Conservation (phyloP, 768 basidiomycete genomes). For the Tephrocybe sp. region DNA sequence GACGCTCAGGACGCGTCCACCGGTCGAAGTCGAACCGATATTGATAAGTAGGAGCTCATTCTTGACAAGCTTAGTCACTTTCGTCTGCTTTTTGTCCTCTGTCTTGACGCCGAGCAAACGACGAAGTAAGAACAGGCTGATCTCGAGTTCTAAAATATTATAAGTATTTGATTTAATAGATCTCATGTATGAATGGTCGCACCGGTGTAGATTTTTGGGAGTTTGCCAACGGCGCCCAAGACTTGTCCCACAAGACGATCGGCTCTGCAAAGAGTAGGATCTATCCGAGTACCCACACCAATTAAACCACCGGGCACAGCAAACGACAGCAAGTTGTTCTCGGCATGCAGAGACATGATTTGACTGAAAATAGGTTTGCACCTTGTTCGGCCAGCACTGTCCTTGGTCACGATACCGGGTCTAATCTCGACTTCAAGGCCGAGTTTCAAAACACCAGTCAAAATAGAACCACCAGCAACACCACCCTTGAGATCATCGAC, state of each 20-base stretch:
- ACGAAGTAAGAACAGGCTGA: slow-evolving; percentile 91
- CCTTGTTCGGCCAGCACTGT: slow-evolving; percentile 80
- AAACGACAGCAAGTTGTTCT: slow-evolving; percentile 90
- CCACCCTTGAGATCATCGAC: slow-evolving; percentile 97
- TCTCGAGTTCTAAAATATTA: slow-evolving; percentile 68
- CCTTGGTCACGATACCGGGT: slow-evolving; percentile 96
- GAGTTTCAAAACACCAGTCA: slow-evolving; percentile 85
- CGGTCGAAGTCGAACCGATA: slow-evolving; percentile 96
- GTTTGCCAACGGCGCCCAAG: slow-evolving; percentile 88
- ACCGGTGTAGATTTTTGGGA: slow-evolving; percentile 93
- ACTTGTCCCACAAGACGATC: slow-evolving; percentile 97
- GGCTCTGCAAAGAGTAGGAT: slow-evolving; percentile 94
- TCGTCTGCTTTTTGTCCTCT: slow-evolving; percentile 98
- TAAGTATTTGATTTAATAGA: not conserved
- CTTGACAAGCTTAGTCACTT: slow-evolving; percentile 87
- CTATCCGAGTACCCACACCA: slow-evolving; percentile 96
- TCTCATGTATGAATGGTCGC: slow-evolving; percentile 2
- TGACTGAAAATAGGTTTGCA: slow-evolving; percentile 92
- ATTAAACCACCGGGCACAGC: slow-evolving; percentile 98
- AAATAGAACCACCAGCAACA: slow-evolving; percentile 95
- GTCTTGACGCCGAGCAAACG: slow-evolving; percentile 97
- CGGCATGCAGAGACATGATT: slow-evolving; percentile 91
- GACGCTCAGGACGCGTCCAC: slow-evolving; percentile 90
- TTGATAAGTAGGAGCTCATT: slow-evolving; percentile 94
- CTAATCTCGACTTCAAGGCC: slow-evolving; percentile 96